These are phyloP conservation scores for Venturia pyrina DNA, from an alignment of 2,329 filamentous ascomycete species.

Conservation along the genomic window DNA sequence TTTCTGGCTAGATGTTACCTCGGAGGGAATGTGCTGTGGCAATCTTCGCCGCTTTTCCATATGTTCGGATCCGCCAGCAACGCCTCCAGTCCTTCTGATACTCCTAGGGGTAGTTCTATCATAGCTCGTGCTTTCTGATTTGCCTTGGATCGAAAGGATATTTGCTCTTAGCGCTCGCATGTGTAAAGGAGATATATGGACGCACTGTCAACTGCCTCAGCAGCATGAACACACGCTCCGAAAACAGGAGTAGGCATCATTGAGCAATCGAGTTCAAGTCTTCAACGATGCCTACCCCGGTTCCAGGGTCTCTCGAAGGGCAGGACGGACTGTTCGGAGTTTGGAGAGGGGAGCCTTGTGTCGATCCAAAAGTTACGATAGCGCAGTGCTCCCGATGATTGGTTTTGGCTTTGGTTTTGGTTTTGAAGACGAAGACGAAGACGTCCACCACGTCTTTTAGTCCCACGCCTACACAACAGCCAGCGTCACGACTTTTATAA, in stretches of 20 bases:
- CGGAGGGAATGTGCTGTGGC: not conserved
- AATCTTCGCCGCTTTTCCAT: not conserved
- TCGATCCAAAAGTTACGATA: not conserved
- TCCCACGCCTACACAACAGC: not conserved
- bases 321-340: not conserved
- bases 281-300: not conserved
- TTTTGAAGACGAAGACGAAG: not conserved
- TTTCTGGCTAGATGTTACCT: not conserved
- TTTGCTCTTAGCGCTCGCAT: not conserved
- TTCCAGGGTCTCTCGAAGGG: not conserved
- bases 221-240: too few relatives aligned
- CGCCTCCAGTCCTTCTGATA: not conserved
- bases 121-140: not conserved
- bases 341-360: slow-evolving; percentile 1
- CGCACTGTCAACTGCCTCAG: too few relatives aligned
- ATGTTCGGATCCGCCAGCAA: not conserved
- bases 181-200: not conserved
- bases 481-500: not conserved
- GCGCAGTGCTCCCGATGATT: not conserved
- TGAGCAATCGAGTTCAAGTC: too few relatives aligned
- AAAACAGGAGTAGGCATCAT: too few relatives aligned
- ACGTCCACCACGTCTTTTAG: not conserved
- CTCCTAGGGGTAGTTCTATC: too few relatives aligned
- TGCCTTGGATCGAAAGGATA: not conserved
- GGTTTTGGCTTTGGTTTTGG: not conserved